Conservation (phyloP, 1,139 yeast species). For the Nadsonia commutata region DNA sequence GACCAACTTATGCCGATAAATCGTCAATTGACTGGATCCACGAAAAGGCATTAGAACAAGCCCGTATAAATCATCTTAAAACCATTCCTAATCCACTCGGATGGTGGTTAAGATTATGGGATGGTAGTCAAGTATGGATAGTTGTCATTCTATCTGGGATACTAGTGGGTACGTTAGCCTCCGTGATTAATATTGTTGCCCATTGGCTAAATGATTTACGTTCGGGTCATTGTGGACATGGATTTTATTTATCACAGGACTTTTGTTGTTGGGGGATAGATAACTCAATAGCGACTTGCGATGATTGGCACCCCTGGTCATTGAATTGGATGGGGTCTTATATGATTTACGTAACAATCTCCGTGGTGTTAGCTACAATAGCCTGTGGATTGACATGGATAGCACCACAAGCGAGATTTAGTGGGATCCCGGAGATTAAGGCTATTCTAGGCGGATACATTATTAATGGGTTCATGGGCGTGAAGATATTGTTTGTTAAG, state of each 20-base stretch:
- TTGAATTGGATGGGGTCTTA: slow-evolving; percentile 18
- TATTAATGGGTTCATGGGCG: slow-evolving; percentile 34
- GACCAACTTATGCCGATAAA: slow-evolving; percentile 19
- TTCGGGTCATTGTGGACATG: slow-evolving; percentile 31
- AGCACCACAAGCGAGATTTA: slow-evolving; percentile 37
- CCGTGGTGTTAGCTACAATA: slow-evolving; percentile 19
- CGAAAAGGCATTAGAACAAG: slow-evolving; percentile 23
- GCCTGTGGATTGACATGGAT: slow-evolving; percentile 25
- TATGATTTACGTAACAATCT: slow-evolving; percentile 24
- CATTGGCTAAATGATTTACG: slow-evolving; percentile 52
- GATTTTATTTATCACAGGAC: slow-evolving; percentile 24
- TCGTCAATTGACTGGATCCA: slow-evolving; percentile 30
- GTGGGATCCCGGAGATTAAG: slow-evolving; percentile 62
- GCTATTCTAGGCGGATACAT: slow-evolving; percentile 47
- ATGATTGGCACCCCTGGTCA: slow-evolving; percentile 30
- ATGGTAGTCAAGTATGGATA: slow-evolving; percentile 32
- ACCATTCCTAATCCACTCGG: slow-evolving; percentile 11
- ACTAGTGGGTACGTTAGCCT: slow-evolving; percentile 42
- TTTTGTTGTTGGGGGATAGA: slow-evolving; percentile 26
- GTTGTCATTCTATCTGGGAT: slow-evolving; percentile 43
- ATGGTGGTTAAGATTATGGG: slow-evolving; percentile 5
- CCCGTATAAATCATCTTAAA: slow-evolving; percentile 11
- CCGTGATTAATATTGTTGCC: slow-evolving; percentile 43
- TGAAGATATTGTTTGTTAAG: slow-evolving; percentile 35
- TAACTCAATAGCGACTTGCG: slow-evolving; percentile 20